Base-by-base conservation (phyloP, 2,329 filamentous ascomycete species). In the Xylariales sp. region DNA sequence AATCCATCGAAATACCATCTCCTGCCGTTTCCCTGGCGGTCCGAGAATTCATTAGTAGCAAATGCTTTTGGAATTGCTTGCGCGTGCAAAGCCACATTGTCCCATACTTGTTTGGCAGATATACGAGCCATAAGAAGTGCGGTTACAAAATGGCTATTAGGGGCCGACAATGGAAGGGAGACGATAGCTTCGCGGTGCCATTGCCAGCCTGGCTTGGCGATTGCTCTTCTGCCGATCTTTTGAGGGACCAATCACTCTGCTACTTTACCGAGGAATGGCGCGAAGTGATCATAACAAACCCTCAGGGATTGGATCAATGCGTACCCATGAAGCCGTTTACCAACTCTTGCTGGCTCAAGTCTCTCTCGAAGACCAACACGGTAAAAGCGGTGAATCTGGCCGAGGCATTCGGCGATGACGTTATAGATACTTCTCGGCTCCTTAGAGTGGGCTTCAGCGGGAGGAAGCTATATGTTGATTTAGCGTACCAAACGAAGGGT, bases 41-140 rank as follows among this genome's bases (percentile, higher is more conserved):
- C 14, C 41, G 50, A 41, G 54, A 58, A 5, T 69, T 67, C 49
- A 55, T 63, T 5, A 41, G 58, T 5, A 69, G 63, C 28, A 69
- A 66, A 49, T 56, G 62, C 54, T 69, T 69, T 23, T 69, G 67
- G 67, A 69, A 63, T 43, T 69, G 63, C 39, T 46, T 69, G 48
- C 58, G 55, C 3, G 63, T 69, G 16, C 67, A 69, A 50, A 66
- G 67, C 45, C 52, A 60, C 30, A 45, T 56, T 8, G 67, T 49
- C 14, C 67, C 63, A 2, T 69, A 66, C 45, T 39, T 69, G 14
- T 69, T 69, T 34, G 67, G 67, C 5, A 41, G 67, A 28, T 69
- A 66, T 53, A 63, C 45, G 7, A 23, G 63, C 34, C 32, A 59
- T 16, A 43, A 43, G 12, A 16, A 36, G 1, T 10, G 39, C 14